Evolutionary conservation across 495 filamentous ascomycete genomes (phyloP).

Genomic region (Podospora fimiseda): DNA sequence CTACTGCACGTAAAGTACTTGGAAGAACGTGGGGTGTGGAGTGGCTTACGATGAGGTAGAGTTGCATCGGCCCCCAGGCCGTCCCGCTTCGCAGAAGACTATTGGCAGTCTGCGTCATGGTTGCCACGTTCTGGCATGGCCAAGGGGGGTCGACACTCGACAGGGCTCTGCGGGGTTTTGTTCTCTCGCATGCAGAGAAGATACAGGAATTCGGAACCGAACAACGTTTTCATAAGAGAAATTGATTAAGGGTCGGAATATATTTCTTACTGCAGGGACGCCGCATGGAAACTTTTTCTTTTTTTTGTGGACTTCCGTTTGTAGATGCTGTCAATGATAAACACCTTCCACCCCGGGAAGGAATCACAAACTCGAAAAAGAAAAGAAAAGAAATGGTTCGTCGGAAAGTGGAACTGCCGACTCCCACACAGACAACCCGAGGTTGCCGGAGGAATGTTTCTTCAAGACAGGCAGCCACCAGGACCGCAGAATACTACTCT

Average conservation of each 20-base stretch:
- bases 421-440: not conserved
- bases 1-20: too few relatives aligned
- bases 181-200: conserved; percentile 2
- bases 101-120: conserved; percentile 13
- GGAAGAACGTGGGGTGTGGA: conserved; percentile 10
- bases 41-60: conserved; percentile 7
- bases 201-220: too few relatives aligned
- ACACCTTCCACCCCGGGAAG: not conserved
- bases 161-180: conserved; percentile 11
- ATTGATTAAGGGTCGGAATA: too few relatives aligned
- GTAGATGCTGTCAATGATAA: not conserved
- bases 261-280: too few relatives aligned
- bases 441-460: not conserved
- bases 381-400: not conserved
- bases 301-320: not conserved
- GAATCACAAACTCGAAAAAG: not conserved
- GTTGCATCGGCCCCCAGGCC: conserved; percentile 2
- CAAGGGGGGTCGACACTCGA: conserved; percentile 1
- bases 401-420: not conserved
- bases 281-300: too few relatives aligned
- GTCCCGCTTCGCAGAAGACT: not conserved
- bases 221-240: too few relatives aligned
- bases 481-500: not conserved
- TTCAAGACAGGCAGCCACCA: not conserved
- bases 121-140: conserved; percentile 5